These are phyloP conservation scores for Wickerhamomyces sydowiorum DNA, from an alignment of 805 yeast genomes.

Conservation along the genomic window DNA sequence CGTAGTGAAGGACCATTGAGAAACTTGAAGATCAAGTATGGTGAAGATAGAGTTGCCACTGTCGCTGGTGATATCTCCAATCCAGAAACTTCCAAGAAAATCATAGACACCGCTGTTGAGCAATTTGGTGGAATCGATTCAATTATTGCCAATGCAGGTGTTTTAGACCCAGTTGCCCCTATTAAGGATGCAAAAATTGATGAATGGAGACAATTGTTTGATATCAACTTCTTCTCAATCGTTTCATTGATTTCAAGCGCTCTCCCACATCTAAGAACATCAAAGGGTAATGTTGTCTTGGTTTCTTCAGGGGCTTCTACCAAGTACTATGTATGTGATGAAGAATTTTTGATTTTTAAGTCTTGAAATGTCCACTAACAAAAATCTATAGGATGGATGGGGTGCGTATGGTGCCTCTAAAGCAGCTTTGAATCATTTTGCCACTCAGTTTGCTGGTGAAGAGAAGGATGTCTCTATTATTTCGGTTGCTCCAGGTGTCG, in stretches of 20 bases:
- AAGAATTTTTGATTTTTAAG: background rate
- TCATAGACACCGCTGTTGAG: constrained; percentile 39
- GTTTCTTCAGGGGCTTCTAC: constrained; percentile 89
- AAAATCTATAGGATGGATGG: constrained; percentile 64
- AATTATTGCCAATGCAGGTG: constrained; percentile 76
- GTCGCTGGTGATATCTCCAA: constrained; percentile 60
- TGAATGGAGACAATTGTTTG: constrained; percentile 61
- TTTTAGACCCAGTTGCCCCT: constrained; percentile 67
- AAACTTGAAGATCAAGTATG: constrained; percentile 37
- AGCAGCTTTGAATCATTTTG: constrained; percentile 83
- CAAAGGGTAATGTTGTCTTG: constrained; percentile 62
- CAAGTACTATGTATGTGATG: constrained; percentile 36
- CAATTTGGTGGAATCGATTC: constrained; percentile 57
- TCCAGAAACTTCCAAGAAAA: constrained; percentile 25
- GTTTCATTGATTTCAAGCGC: constrained; percentile 51
- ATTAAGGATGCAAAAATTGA: constrained; percentile 46
- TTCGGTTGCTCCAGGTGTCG: constrained; percentile 92
- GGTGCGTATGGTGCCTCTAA: constrained; percentile 88
- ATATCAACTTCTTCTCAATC: constrained; percentile 73
- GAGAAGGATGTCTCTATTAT: constrained; percentile 54
- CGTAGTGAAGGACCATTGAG: constrained; percentile 49
- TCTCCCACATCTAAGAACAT: constrained; percentile 49
- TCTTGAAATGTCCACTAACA: background rate
- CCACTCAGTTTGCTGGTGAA: constrained; percentile 61
- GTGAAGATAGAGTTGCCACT: constrained; percentile 41